Evolutionary conservation across 768 basidiomycete species (phyloP).

Genomic region (Lentinula lateritia): DNA sequence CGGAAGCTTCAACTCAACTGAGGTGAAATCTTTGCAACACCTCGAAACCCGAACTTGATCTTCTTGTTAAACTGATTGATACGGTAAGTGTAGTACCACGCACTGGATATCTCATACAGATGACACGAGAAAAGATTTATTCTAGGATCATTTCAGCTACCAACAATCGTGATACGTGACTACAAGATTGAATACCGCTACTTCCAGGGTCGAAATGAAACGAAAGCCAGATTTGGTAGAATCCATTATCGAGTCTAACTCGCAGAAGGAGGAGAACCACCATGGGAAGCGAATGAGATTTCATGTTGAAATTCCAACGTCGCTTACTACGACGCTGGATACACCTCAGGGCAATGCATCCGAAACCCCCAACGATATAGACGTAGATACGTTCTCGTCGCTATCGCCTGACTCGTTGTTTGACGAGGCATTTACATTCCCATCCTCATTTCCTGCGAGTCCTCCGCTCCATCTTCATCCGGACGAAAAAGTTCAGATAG

Average conservation of each 20-base stretch:
- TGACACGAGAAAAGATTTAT: not conserved
- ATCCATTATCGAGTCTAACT: not conserved
- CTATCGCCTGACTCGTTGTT: conserved; percentile 42
- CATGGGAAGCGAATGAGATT: not conserved
- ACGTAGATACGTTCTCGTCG: not conserved
- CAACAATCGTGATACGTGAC: too few species aligned
- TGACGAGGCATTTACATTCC: conserved; percentile 28
- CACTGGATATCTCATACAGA: too few species aligned
- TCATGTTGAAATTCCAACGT: not conserved
- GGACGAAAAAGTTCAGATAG: not conserved
- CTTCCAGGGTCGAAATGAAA: not conserved
- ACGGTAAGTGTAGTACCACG: not conserved
- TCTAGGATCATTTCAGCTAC: not conserved
- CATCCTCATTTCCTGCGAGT: not conserved
- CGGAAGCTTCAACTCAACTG: too few species aligned
- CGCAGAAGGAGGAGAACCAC: not conserved
- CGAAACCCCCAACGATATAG: not conserved
- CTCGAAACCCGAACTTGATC: too few species aligned
- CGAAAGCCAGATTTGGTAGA: not conserved
- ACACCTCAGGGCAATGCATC: too few species aligned
- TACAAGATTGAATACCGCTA: not conserved
- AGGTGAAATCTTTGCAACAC: too few species aligned
- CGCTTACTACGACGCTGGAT: not conserved
- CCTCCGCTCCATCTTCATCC: not conserved
- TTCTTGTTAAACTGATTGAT: not conserved